Evolutionary conservation across 2,329 filamentous ascomycete species (phyloP).

Genomic region (Pestalotiopsis sp.): DNA sequence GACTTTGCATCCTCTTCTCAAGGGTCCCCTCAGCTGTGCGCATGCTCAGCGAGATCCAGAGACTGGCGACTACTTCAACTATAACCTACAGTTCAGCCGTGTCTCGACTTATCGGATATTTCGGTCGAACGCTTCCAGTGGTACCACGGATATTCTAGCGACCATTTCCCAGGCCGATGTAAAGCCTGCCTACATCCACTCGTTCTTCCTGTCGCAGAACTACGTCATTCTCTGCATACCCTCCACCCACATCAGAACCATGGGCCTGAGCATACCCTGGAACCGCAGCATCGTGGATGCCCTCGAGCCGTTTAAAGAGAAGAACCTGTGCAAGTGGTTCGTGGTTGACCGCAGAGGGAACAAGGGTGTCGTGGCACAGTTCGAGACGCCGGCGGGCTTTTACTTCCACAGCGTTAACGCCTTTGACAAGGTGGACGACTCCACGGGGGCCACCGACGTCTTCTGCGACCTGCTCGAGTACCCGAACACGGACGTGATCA

Average conservation of each 20-base stretch:
- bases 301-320: constrained; percentile 61
- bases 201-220: constrained; percentile 70
- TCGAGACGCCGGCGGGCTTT: constrained; percentile 69
- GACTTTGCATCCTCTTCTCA: constrained; percentile 66
- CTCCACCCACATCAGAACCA: constrained; percentile 57
- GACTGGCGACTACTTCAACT: constrained; percentile 79
- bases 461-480: constrained; percentile 67
- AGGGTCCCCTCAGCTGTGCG: constrained; percentile 66
- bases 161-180: constrained; percentile 53
- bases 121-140: constrained; percentile 59
- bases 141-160: constrained; percentile 70
- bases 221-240: constrained; percentile 76
- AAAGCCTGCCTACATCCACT: constrained; percentile 76
- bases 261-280: constrained; percentile 63
- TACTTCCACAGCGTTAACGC: constrained; percentile 80
- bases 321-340: constrained; percentile 65
- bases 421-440: constrained; percentile 59
- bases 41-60: constrained; percentile 71
- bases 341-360: constrained; percentile 66
- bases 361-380: constrained; percentile 67
- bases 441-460: constrained; percentile 46
- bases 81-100: constrained; percentile 67
- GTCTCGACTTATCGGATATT: constrained; percentile 69
- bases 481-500: constrained; percentile 63
- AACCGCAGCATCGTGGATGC: constrained; percentile 68